Evolutionary conservation across 179 eudicot species (phyloP), one percentile per base, ranked within the genome.

Genomic region (Nepenthes alata): DNA sequence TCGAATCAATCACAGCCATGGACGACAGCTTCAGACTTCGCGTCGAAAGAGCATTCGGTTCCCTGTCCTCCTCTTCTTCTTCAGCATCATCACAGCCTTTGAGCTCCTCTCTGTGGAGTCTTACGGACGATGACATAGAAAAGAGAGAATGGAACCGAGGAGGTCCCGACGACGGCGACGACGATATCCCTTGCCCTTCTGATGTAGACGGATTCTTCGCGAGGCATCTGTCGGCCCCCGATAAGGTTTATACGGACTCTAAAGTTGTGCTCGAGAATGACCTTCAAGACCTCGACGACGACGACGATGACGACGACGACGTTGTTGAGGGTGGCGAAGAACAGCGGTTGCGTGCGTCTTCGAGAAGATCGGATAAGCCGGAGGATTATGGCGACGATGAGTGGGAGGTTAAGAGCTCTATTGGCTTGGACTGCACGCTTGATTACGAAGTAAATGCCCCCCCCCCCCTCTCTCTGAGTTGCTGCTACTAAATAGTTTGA

Each of bases 401-500:
- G 38, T 62, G 65, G 75, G 82, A 78, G 34, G 59, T 75, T 52
- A 64, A 62, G 65, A 72, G 61, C 41, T 66, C 77, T 16, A 75
- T 78, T 58, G 82, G 82, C 11, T 62, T 72, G 79, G 82, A 78
- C 16, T 67, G 65, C 11, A 75, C 79, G 38, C 79, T 78, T 64
- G 79, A 78, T 72, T 69, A 62, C 57, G 79, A 78, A 78, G 82
- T 78, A 60, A 37, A 16, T 2, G 25, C 1, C 25, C 1, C 25
- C 1, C 25, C 25, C 25, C 41, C 2, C 3, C n/a, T 44, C 6
- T 37, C 2, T 25, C 13, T 56, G n/a, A 37, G 2, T 1, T 34
- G 4, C 6, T 44, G 38, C 10, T 1, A 52, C 35, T 14, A 44
- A 16, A 37, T 52, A 1, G 16, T 59, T 12, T 16, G 12, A 59